phyloP scores from a whole-genome alignment of 2,329 filamentous ascomycete species.

The Venturia oleaginea region DNA sequence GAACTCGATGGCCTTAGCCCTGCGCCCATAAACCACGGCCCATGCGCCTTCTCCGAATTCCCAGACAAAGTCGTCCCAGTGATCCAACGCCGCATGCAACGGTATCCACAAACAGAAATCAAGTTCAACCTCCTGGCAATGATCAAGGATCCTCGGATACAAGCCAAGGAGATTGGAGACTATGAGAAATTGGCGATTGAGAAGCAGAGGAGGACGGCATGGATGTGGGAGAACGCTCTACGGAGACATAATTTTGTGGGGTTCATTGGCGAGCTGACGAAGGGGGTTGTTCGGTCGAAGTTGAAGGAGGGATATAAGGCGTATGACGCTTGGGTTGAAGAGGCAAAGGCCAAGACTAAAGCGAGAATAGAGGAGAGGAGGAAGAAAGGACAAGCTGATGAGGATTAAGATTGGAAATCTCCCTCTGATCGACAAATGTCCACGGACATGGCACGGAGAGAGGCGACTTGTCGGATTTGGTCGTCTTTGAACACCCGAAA shows the following conservation, averaged over 20 bases:
- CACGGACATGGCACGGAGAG: no score
- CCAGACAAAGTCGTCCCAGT: slow-evolving; percentile 77
- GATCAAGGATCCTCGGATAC: slow-evolving; percentile 70
- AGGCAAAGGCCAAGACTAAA: slow-evolving; percentile 51
- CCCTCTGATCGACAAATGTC: no score
- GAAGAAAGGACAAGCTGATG: slow-evolving; percentile 22
- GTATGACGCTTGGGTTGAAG: slow-evolving; percentile 66
- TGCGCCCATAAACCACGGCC: slow-evolving; percentile 80
- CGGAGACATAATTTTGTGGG: slow-evolving; percentile 92
- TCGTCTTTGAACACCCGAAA: background rate
- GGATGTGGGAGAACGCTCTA: slow-evolving; percentile 92
- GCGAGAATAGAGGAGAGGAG: slow-evolving; percentile 38
- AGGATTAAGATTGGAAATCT: slow-evolving; percentile 18
- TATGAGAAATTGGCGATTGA: slow-evolving; percentile 67
- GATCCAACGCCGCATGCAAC: slow-evolving; percentile 68
- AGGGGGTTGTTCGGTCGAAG: slow-evolving; percentile 72
- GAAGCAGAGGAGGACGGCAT: slow-evolving; percentile 72
- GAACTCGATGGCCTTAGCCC: slow-evolving; percentile 93
- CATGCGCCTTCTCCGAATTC: slow-evolving; percentile 62
- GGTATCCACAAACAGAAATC: slow-evolving; percentile 83
- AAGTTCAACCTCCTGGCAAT: slow-evolving; percentile 93
- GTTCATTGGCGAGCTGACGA: slow-evolving; percentile 83
- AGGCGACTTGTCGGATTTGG: background rate
- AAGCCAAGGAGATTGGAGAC: slow-evolving; percentile 76
- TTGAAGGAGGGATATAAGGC: slow-evolving; percentile 54